A percentile compares a stretch with the other conserved stretches of the same genome.
These are phyloP conservation scores for Pichia rugopelliculosa DNA, from an alignment of 805 yeast species.

Conservation along the genomic window DNA sequence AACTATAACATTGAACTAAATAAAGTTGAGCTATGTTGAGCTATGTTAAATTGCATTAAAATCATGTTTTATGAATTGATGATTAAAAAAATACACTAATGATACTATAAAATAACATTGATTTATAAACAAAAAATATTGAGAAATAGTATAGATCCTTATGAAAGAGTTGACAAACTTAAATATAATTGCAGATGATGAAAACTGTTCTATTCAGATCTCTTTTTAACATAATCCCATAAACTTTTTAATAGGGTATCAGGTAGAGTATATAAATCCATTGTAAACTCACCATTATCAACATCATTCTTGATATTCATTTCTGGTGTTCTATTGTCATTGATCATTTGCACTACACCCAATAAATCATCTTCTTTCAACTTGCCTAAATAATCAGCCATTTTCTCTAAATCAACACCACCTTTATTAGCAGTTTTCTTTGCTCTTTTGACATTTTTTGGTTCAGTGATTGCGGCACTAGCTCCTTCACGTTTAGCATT, in stretches of 20 bases:
- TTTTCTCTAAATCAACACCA: constrained; percentile 76
- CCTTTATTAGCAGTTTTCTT: constrained; percentile 61
- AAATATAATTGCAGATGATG: too few species aligned
- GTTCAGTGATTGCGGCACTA: constrained; percentile 19
- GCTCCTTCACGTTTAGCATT: constrained; percentile 19
- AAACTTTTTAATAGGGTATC: constrained; percentile 84
- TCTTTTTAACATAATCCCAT: constrained; percentile 89
- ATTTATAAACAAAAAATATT: too few species aligned
- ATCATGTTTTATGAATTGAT: not conserved
- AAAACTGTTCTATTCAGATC: constrained; percentile 25
- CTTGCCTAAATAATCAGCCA: constrained; percentile 85
- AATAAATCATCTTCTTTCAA: constrained; percentile 87
- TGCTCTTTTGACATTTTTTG: constrained; percentile 42
- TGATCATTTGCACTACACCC: constrained; percentile 95
- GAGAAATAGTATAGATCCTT: too few species aligned
- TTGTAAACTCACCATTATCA: constrained; percentile 94
- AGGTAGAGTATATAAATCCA: constrained; percentile 91
- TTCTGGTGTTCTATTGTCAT: constrained; percentile 89
- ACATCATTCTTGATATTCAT: constrained; percentile 94
- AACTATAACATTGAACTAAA: too few species aligned
- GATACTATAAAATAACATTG: not conserved
- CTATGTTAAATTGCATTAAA: not conserved
- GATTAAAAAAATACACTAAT: not conserved
- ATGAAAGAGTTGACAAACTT: too few species aligned
- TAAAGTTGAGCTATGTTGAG: too few species aligned